These are phyloP conservation scores for Venturia oleaginea DNA, from an alignment of 2,329 filamentous ascomycete species.

Conservation along the genomic window DNA sequence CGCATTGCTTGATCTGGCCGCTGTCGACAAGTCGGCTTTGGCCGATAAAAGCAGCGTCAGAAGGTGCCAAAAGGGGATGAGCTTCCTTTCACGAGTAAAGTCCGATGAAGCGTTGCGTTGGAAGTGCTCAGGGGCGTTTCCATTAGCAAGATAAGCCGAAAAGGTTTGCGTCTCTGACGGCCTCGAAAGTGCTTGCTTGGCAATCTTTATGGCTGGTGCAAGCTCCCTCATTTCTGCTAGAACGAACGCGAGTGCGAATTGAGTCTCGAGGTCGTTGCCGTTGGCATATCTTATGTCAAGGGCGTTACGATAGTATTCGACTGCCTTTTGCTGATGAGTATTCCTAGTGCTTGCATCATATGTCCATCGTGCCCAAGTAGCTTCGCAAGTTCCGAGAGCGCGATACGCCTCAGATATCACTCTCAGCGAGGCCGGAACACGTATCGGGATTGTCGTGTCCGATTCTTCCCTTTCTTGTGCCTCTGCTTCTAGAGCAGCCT, in stretches of 20 bases:
- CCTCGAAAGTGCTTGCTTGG: conserved; percentile 58
- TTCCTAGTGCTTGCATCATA: conserved; percentile 63
- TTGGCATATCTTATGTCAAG: conserved; percentile 58
- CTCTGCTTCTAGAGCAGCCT: conserved; percentile 23
- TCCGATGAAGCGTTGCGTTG: conserved; percentile 19
- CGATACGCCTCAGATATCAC: conserved; percentile 52
- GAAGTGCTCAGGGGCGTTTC: conserved; percentile 20
- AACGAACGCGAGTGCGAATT: conserved; percentile 76
- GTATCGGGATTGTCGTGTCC: background rate
- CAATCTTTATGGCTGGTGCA: conserved; percentile 67
- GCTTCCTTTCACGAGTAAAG: conserved; percentile 45
- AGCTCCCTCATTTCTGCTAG: conserved; percentile 81
- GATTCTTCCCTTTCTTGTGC: conserved; percentile 6
- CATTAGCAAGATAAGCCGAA: conserved; percentile 20
- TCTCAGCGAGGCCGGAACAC: conserved; percentile 30
- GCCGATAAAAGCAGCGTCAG: conserved; percentile 78
- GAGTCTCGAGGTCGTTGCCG: conserved; percentile 60
- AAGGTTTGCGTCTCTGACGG: conserved; percentile 18
- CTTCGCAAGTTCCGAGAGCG: conserved; percentile 75
- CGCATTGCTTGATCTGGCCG: conserved; percentile 75
- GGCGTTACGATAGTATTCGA: conserved; percentile 65
- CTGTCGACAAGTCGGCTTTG: conserved; percentile 73
- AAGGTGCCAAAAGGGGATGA: conserved; percentile 87
- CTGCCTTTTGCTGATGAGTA: conserved; percentile 67
- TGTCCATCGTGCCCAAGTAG: conserved; percentile 78